These are phyloP conservation scores for Pyricularia pennisetigena DNA, from an alignment of 2,329 filamentous ascomycete species.

Conservation along the genomic window DNA sequence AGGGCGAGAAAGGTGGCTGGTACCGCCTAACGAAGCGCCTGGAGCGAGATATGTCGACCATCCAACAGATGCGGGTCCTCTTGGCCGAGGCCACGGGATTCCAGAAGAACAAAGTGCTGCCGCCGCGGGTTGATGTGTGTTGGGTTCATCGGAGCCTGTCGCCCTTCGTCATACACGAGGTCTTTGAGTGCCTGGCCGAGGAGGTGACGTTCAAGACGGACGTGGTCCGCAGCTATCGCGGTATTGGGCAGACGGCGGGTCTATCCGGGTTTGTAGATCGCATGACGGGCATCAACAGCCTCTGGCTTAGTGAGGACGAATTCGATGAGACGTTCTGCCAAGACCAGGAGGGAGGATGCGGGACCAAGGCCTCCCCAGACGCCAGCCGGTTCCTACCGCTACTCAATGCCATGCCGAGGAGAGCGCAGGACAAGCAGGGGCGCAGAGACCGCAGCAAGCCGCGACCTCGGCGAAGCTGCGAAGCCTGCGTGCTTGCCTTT, in stretches of 20 bases:
- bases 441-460: not conserved
- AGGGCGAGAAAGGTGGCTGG: not conserved
- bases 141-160: constrained; percentile 9
- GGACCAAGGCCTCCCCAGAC: not conserved
- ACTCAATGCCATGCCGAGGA: not conserved
- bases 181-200: constrained; percentile 22
- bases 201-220: constrained; percentile 12
- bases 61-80: constrained; percentile 16
- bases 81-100: constrained; percentile 16
- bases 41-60: not conserved
- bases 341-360: not conserved
- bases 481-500: constrained; percentile 41
- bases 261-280: constrained; percentile 13
- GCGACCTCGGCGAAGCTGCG: constrained; percentile 23
- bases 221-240: constrained; percentile 8
- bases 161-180: constrained; percentile 11
- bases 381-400: constrained; percentile 6
- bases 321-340: constrained; percentile 6
- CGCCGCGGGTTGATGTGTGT: not conserved
- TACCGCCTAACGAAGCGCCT: not conserved
- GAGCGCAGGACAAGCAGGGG: not conserved
- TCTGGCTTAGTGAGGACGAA: constrained; percentile 9
- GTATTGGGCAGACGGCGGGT: not conserved
- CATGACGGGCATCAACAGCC: constrained; percentile 10
- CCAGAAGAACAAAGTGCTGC: constrained; percentile 1